phyloP scores from a whole-genome alignment of 768 basidiomycete genomes.

The Rhizopogon roseolus region DNA sequence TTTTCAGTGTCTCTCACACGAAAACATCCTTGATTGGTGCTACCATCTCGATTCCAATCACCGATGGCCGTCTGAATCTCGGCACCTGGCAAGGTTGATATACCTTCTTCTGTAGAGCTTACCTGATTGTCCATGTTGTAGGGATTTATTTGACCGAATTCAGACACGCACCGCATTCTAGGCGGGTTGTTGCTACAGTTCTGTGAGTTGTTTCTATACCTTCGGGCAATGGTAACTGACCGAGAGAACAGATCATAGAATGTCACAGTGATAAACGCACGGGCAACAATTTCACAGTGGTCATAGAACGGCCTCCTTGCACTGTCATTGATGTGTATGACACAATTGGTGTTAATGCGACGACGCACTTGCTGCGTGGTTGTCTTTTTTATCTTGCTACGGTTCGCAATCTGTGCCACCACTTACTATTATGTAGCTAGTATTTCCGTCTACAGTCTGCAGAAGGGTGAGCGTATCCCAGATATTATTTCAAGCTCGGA shows the following conservation, averaged over 20 bases:
- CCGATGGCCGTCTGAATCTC: conserved; percentile 68
- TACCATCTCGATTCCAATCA: conserved; percentile 80
- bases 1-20: conserved; percentile 76
- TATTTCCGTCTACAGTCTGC: too few species aligned
- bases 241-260: neutral
- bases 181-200: conserved; percentile 77
- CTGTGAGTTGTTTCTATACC: conserved; percentile 41
- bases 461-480: too few species aligned
- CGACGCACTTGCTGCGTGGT: too few species aligned
- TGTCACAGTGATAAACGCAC: neutral
- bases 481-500: too few species aligned
- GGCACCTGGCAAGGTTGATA: conserved; percentile 88
- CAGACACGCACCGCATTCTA: conserved; percentile 58
- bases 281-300: neutral
- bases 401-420: too few species aligned
- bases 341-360: too few species aligned
- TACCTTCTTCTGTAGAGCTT: neutral
- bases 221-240: neutral
- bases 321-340: neutral
- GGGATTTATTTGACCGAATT: conserved; percentile 91
- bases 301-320: neutral
- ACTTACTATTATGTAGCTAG: too few species aligned
- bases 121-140: conserved; percentile 7
- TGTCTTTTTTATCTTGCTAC: too few species aligned
- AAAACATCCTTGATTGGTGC: conserved; percentile 85